These are phyloP conservation scores for Fusarium mangiferae DNA, from an alignment of 2,329 filamentous ascomycete genomes.

Conservation along the genomic window DNA sequence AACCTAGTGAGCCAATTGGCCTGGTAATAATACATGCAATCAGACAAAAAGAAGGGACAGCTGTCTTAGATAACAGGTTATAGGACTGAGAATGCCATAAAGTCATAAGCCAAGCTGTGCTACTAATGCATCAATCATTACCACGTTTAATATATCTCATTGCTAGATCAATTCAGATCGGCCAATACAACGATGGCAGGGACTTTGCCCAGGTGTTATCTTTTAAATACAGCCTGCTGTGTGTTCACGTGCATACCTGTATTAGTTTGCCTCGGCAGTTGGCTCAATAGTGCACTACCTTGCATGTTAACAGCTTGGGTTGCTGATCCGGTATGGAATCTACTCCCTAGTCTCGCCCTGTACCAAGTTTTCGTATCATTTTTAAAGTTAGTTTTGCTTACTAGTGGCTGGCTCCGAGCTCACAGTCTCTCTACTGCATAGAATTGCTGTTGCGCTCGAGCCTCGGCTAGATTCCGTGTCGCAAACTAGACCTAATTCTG, in stretches of 20 bases:
- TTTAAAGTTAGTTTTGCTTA: not conserved
- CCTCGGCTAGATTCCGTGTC: not conserved
- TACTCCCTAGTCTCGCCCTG: not conserved
- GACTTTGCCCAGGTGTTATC: accelerated
- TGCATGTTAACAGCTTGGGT: not conserved
- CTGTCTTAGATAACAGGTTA: not conserved
- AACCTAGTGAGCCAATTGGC: not conserved
- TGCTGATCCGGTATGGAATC: not conserved
- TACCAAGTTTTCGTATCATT: not conserved
- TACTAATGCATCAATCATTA: not conserved
- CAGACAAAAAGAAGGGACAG: not conserved
- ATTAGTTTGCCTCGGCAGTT: not conserved
- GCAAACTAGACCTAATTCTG: not conserved
- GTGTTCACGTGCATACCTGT: not conserved
- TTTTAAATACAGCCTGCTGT: too few species aligned
- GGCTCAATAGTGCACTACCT: too few species aligned
- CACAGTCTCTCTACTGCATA: not conserved
- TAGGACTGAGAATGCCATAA: not conserved
- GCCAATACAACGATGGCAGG: not conserved
- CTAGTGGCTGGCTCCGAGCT: not conserved
- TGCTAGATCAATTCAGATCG: not conserved
- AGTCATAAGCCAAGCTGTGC: not conserved
- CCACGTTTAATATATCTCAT: not conserved
- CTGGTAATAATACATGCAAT: not conserved
- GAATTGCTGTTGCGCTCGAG: not conserved